These are phyloP conservation scores for Trypanosoma boissoni DNA, from an alignment of 208 protist genomes.

Conservation along the genomic window DNA sequence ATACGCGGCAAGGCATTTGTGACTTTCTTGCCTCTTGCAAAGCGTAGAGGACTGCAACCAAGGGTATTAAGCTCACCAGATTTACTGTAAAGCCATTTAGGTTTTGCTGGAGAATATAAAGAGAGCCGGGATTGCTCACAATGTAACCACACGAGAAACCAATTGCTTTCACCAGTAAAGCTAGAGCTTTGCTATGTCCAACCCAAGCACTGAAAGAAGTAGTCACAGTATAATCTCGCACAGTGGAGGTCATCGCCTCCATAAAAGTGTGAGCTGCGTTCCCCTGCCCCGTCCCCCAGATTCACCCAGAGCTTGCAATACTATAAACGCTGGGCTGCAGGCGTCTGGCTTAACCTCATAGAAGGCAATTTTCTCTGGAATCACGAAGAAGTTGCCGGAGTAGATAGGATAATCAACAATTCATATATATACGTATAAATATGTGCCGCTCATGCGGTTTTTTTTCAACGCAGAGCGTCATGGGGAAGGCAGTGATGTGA, in stretches of 20 bases:
- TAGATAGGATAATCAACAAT: no score
- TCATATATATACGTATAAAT: no score
- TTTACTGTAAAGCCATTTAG: neutral
- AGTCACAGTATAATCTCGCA: neutral
- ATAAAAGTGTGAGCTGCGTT: neutral
- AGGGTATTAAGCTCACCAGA: neutral
- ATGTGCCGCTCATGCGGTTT: no score
- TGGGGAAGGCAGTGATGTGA: no score
- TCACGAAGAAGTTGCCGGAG: neutral
- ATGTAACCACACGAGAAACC: neutral
- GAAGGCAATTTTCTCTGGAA: neutral
- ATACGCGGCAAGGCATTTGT: neutral
- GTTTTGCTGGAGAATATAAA: neutral
- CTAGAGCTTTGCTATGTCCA: neutral
- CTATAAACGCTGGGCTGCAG: neutral
- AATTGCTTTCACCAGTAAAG: neutral
- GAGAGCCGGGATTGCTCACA: neutral
- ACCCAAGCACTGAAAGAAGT: neutral
- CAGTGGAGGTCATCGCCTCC: neutral
- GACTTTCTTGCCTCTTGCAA: neutral
- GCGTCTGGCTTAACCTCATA: neutral
- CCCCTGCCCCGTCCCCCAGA: neutral
- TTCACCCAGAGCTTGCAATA: neutral
- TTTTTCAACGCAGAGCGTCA: no score
- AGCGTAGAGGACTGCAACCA: neutral